Evolutionary conservation across 208 protist species (phyloP).

Genomic region (Trichomonas tenax): DNA sequence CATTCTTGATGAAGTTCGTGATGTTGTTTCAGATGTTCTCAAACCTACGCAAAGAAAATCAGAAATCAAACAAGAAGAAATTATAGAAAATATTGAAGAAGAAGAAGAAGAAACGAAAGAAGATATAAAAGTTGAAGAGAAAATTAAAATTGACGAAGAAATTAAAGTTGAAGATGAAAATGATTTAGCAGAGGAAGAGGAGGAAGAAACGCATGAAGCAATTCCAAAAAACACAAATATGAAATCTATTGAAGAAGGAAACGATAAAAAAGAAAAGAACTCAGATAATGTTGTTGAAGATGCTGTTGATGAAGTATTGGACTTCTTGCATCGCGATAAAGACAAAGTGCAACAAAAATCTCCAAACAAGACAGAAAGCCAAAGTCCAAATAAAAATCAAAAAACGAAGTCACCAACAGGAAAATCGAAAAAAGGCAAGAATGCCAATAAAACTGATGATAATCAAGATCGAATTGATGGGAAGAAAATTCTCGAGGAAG

Average conservation of each 20-base stretch:
- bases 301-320: background rate
- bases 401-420: too few species aligned
- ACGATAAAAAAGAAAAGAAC: too few species aligned
- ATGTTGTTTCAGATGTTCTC: background rate
- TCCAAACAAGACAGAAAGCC: background rate
- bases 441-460: too few species aligned
- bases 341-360: background rate
- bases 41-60: background rate
- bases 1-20: background rate
- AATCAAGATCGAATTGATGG: too few species aligned
- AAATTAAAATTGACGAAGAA: background rate
- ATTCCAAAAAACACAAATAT: too few species aligned
- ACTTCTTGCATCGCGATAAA: background rate
- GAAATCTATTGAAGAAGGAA: too few species aligned
- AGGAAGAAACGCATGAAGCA: too few species aligned
- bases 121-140: background rate
- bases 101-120: background rate
- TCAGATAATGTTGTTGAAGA: background rate
- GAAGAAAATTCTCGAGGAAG: background rate
- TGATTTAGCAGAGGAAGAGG: too few species aligned
- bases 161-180: too few species aligned
- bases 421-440: too few species aligned
- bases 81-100: background rate
- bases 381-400: too few species aligned
- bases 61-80: background rate